phyloP scores from a whole-genome alignment of 768 basidiomycete genomes.

The Kondoa malvinella region DNA sequence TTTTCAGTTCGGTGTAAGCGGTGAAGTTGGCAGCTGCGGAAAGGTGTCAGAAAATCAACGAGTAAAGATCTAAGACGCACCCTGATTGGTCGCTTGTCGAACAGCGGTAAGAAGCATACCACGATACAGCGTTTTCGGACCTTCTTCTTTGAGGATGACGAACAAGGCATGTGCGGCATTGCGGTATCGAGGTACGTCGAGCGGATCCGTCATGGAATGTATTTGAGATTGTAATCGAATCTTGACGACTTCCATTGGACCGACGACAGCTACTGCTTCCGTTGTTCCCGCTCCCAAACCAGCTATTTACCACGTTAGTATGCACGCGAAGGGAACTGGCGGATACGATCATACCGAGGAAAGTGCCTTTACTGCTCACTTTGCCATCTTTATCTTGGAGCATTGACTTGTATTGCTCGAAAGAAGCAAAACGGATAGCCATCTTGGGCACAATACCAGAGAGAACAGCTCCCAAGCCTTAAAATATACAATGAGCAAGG shows the following conservation, averaged over 20 bases:
- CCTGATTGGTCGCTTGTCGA: conserved; percentile 94
- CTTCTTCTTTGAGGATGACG: conserved; percentile 85
- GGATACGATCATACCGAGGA: conserved; percentile 47
- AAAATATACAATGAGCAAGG: neutral
- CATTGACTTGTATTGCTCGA: conserved; percentile 80
- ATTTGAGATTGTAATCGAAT: conserved; percentile 94
- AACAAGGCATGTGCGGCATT: conserved; percentile 95
- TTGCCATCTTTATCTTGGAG: conserved; percentile 58
- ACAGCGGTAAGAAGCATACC: conserved; percentile 86
- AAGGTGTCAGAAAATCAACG: conserved; percentile 17
- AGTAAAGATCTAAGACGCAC: conserved; percentile 33
- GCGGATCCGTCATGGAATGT: conserved; percentile 87
- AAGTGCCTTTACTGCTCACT: conserved; percentile 61
- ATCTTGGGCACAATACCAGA: conserved; percentile 98
- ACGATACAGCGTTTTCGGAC: conserved; percentile 63
- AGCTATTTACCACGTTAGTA: conserved; percentile 38
- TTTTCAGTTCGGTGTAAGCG: conserved; percentile 92
- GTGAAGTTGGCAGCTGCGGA: conserved; percentile 80
- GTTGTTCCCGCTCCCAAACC: conserved; percentile 90
- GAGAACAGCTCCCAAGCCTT: conserved; percentile 67
- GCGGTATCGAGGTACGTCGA: conserved; percentile 81
- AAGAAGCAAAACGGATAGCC: conserved; percentile 96
- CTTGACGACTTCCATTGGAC: conserved; percentile 99
- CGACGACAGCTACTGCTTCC: conserved; percentile 85
- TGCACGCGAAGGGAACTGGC: neutral